Percentiles rank a stretch among this genome's conserved stretches.
Evolutionary conservation across 2,329 filamentous ascomycete genomes (phyloP).

Genomic region (Macrophomina pseudophaseolina): DNA sequence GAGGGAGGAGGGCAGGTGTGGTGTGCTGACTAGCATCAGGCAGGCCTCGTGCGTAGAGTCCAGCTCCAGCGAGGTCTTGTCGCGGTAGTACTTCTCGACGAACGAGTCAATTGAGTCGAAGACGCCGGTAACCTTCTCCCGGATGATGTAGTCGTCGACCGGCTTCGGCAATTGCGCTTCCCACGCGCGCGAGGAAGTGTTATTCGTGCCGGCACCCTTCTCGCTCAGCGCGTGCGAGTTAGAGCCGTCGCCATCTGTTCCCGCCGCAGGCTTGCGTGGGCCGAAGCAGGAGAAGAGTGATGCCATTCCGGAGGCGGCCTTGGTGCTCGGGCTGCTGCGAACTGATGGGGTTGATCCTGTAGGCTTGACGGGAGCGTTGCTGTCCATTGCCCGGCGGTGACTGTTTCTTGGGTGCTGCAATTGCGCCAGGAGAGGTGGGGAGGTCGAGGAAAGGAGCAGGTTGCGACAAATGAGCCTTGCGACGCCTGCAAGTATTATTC

Average conservation of each 20-base stretch:
- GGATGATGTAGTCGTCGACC: conserved; percentile 35
- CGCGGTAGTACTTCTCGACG: conserved; percentile 41
- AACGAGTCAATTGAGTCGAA: conserved; percentile 38
- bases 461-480: not conserved
- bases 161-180: conserved; percentile 31
- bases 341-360: not conserved
- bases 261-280: conserved; percentile 2
- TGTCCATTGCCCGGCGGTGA: not conserved
- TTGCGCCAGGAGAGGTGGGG: not conserved
- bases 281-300: conserved; percentile 13
- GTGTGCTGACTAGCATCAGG: conserved; percentile 15
- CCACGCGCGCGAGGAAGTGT: not conserved
- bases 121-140: conserved; percentile 32
- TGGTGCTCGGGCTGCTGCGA: not conserved
- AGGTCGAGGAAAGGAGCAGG: not conserved
- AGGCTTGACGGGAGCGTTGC: not conserved
- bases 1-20: conserved; percentile 13
- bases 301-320: not conserved
- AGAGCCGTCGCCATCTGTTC: not conserved
- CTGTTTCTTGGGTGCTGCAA: not conserved
- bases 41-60: conserved; percentile 13
- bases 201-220: not conserved
- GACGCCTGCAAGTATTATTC: not conserved
- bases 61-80: conserved; percentile 27
- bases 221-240: not conserved